phyloP scores from a whole-genome alignment of 2,329 filamentous ascomycete species.

The Penicillium janthinellum region DNA sequence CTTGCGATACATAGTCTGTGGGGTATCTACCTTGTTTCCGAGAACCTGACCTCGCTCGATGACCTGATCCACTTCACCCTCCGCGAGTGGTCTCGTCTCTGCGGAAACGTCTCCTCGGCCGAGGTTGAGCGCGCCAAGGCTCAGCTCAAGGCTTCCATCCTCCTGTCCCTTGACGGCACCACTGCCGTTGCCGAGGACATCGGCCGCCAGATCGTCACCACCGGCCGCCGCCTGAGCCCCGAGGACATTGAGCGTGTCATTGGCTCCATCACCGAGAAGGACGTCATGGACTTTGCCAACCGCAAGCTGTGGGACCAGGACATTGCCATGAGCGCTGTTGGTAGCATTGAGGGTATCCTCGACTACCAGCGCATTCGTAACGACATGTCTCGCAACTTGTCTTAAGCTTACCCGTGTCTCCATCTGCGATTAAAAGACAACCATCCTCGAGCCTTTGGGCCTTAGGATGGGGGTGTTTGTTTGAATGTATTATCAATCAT shows the following conservation, averaged over 20 bases:
- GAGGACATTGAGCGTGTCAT: slow-evolving; percentile 94
- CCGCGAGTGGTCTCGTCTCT: slow-evolving; percentile 96
- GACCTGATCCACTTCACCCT: slow-evolving; percentile 98
- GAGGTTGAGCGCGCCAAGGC: slow-evolving; percentile 99
- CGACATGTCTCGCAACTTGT: slow-evolving; percentile 79
- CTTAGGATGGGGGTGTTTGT: slow-evolving; percentile 19
- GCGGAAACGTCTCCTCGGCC: slow-evolving; percentile 80
- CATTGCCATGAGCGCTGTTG: slow-evolving; percentile 88
- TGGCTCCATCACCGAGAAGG: slow-evolving; percentile 86
- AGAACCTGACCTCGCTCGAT: slow-evolving; percentile 83
- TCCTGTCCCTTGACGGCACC: slow-evolving; percentile 95
- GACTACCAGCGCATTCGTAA: slow-evolving; percentile 60
- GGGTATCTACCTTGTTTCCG: slow-evolving; percentile 98
- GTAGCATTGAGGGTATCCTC: slow-evolving; percentile 80
- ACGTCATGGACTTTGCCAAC: slow-evolving; percentile 95
- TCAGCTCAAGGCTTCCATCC: slow-evolving; percentile 97
- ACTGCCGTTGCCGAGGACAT: slow-evolving; percentile 98
- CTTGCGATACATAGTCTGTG: slow-evolving; percentile 69
- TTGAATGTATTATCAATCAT: slow-evolving; percentile 37
- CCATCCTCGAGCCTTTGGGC: slow-evolving; percentile 11
- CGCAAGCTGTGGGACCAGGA: slow-evolving; percentile 97
- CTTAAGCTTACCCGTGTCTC: slow-evolving; percentile 21
- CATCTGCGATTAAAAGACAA: slow-evolving; percentile 27
- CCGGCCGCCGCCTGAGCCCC: slow-evolving; percentile 85
- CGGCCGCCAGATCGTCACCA: slow-evolving; percentile 97